Evolutionary conservation across 2,329 filamentous ascomycete genomes (phyloP).

Genomic region (Septoria petroselini): DNA sequence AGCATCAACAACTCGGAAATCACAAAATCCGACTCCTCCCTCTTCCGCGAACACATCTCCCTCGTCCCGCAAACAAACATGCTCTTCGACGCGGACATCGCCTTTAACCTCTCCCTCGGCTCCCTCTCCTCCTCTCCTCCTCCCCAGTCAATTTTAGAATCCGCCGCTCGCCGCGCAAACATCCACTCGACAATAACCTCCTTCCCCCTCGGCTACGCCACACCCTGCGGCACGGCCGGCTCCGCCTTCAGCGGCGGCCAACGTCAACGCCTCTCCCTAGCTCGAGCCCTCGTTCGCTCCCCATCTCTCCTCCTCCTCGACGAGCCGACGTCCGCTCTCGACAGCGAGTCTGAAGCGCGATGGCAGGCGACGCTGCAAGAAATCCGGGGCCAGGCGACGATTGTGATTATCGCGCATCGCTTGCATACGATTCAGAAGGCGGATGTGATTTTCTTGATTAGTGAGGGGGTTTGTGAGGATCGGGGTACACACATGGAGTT

Average conservation of each 20-base stretch:
- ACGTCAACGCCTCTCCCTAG: conserved; percentile 43
- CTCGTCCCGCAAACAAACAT: conserved; percentile 69
- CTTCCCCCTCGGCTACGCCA: conserved; percentile 65
- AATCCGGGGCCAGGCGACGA: conserved; percentile 34
- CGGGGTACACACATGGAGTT: conserved; percentile 41
- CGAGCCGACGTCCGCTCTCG: conserved; percentile 44
- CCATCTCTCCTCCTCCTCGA: conserved; percentile 43
- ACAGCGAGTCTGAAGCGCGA: conserved; percentile 43
- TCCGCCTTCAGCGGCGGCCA: conserved; percentile 44
- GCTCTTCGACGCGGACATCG: conserved; percentile 68
- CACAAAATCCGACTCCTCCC: conserved; percentile 52
- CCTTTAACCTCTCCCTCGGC: conserved; percentile 46
- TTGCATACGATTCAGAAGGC: conserved; percentile 41
- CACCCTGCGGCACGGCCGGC: conserved; percentile 44
- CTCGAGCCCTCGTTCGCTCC: conserved; percentile 42
- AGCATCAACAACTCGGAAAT: conserved; percentile 58
- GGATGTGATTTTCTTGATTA: conserved; percentile 41
- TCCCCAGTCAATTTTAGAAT: conserved; percentile 52
- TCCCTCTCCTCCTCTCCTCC: conserved; percentile 40
- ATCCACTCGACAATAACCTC: conserved; percentile 65
- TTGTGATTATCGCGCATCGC: conserved; percentile 47
- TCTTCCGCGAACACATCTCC: conserved; percentile 58
- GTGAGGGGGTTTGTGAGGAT: conserved; percentile 40
- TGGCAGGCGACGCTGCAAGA: conserved; percentile 41
- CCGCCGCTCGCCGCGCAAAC: conserved; percentile 64